phyloP scores from a whole-genome alignment of 306 rosid species.

The Glycine soja region DNA sequence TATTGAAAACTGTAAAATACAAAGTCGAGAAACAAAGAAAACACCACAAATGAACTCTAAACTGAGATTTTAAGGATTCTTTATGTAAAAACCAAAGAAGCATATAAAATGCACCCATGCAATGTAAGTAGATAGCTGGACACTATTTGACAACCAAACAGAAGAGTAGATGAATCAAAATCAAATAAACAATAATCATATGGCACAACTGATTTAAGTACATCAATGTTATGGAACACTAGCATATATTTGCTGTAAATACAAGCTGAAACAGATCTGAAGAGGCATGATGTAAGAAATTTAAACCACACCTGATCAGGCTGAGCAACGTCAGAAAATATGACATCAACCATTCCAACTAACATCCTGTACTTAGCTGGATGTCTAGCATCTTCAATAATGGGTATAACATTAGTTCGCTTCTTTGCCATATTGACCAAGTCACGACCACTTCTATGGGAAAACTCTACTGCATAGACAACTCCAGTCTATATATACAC shows the following conservation, averaged over 20 bases:
- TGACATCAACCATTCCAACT: constrained; percentile 98
- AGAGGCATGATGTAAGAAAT: neutral
- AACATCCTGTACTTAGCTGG: constrained; percentile 91
- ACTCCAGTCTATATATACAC: constrained; percentile 66
- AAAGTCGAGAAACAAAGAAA: neutral
- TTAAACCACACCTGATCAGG: constrained; percentile 85
- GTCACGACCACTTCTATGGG: constrained; percentile 96
- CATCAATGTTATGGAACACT: neutral
- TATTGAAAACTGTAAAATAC: neutral
- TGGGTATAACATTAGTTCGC: constrained; percentile 87
- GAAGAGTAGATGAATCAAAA: neutral
- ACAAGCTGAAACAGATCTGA: neutral
- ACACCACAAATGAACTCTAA: neutral
- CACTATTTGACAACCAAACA: neutral
- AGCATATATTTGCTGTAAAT: neutral
- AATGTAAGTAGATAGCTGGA: neutral
- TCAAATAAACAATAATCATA: neutral
- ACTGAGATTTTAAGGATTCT: neutral
- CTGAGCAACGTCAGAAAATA: constrained; percentile 98
- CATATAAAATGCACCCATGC: neutral
- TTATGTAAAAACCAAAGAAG: neutral
- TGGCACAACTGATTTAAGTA: neutral
- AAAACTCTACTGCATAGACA: constrained; percentile 95
- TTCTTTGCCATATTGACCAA: constrained; percentile 97
- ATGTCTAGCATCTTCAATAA: constrained; percentile 97